A percentile compares a stretch with the other conserved stretches of the same genome.
Conservation (phyloP, 176 grass and related monocot genomes). For the Carex myosuroides region DNA sequence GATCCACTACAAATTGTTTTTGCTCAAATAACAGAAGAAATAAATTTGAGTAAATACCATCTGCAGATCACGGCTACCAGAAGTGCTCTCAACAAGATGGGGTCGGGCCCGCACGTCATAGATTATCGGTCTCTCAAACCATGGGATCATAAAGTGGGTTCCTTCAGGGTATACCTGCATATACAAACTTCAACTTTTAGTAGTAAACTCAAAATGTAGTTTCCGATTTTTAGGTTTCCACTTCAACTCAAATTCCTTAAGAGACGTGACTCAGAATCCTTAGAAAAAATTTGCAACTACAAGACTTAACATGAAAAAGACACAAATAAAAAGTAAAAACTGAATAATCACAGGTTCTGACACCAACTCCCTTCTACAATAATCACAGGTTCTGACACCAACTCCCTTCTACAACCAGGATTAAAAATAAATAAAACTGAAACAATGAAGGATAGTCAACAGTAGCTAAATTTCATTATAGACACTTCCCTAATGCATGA, state of each 20-base stretch:
- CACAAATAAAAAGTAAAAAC: not conserved
- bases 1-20: not conserved
- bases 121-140: constrained; percentile 86
- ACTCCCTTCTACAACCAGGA: not conserved
- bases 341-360: not conserved
- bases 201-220: not conserved
- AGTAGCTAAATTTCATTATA: not conserved
- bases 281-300: not conserved
- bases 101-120: constrained; percentile 84
- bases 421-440: not conserved
- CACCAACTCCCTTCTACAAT: not conserved
- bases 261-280: not conserved
- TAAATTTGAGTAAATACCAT: constrained; percentile 40
- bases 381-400: not conserved
- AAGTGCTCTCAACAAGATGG: constrained; percentile 82
- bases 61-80: constrained; percentile 74
- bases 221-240: not conserved
- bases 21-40: not conserved
- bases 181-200: not conserved
- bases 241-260: not conserved
- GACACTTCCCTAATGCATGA: not conserved
- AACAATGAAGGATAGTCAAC: not conserved
- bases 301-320: not conserved
- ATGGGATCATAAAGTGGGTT: constrained; percentile 75
- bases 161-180: constrained; percentile 81